Evolutionary conservation across 2,329 filamentous ascomycete species (phyloP), one percentile per base, ranked within the genome.

Genomic region (Aspergillus vadensis): DNA sequence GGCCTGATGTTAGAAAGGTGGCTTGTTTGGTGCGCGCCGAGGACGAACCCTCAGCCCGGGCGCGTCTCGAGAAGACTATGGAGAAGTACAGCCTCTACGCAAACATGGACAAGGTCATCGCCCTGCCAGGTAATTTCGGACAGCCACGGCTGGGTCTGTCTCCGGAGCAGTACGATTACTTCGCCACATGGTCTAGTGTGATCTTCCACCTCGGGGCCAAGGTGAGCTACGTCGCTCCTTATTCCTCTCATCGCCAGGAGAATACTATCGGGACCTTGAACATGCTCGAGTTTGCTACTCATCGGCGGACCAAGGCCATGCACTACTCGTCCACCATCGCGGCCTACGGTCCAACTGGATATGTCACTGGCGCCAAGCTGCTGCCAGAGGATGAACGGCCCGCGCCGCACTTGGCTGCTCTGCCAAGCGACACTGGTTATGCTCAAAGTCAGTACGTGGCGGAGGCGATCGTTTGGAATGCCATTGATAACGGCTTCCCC

Each of bases 401-500:
- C 5, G 12, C 58, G 6, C 38, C 59, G 7, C 70, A 73, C 27
- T 36, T 71, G 0, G 60, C 63, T 1, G 62, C 69, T 0, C 59
- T 73, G 2, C 60, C 58, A 2, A 70, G 96, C 2, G 86, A 86
- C 21, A 94, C 90, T 1, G 92, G 92, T 1, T 96, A 96, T 68
- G 91, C 92, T 1, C 91, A 96, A 74, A 86, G 86, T 63, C 96
- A 97, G 77, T 96, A 91, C 91, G 88, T 85, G 1, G 83, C 83
- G 0, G 85, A 88, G 68, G 81, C 82, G 52, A 80, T 96, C 41
- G 83, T 91, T 14, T 84, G 89, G 25, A 88, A 90, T 71, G 90
- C 91, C 15, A 90, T 91, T 50, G 81, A 80, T 52, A 85, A 89
- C 43, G 91, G 91, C 9, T 85, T 96, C 0, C 80, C 78, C 1